Base-by-base conservation (phyloP, 2,329 filamentous ascomycete genomes). In the Hypoxylon sp. region DNA sequence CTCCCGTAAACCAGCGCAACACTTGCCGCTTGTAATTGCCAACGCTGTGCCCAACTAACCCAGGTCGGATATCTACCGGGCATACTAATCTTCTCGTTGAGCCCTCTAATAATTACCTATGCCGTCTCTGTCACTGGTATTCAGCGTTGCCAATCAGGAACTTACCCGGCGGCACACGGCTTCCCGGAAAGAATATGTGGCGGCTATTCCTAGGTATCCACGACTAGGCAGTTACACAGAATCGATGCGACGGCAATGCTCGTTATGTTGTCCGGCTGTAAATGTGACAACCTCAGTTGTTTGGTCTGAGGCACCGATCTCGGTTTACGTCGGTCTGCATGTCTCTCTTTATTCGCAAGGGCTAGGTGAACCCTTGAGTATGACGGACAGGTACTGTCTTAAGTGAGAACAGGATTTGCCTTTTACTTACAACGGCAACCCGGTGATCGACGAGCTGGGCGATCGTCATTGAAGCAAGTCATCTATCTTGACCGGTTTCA, bases 401-500 rank as follows among this genome's bases (percentile, higher is more conserved):
- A 3, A 3, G 22, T 39, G 11, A 6, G 31, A 29, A 5, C 46
- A 31, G 35, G 19, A 29, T 8, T 64, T 19, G 42, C 55, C 47
- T 52, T 52, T 66, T 58, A 44, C 63, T 46, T 50, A 19, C 33
- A 24, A 24, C 17, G 22, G 24, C 44, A 46, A 39, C 48, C 55
- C 39, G 55, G 26, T 33, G 26, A 33, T 5, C 4, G 14, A 57
- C 24, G 24, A 35, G 37, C 47, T 60, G 52, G 55, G 51, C 57
- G 17, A 55, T 22, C 44, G 19, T 46, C 14, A 37, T 48, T 13
- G 44, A 62, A 59, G 57, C 47, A 65, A 54, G 53, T 54, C 57
- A 58, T 61, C 14, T 17, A 24, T 57, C 35, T 57, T 59, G 50
- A 65, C 62, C 62, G 62, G 64, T 67, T 35, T 54, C 19, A 46